These are phyloP conservation scores for Aspergillus indologenus DNA, from an alignment of 495 filamentous ascomycete genomes.

Conservation along the genomic window DNA sequence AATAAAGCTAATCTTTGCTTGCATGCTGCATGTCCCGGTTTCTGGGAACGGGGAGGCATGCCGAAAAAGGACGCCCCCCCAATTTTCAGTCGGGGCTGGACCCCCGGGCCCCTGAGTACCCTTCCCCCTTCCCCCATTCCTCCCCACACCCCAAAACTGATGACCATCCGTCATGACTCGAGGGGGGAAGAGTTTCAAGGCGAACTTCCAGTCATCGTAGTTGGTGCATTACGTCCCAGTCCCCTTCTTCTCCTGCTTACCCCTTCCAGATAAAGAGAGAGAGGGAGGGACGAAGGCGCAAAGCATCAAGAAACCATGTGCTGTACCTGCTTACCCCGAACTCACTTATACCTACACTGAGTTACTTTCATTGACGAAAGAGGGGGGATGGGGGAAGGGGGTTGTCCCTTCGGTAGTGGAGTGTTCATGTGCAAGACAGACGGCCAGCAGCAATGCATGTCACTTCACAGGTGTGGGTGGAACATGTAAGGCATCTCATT, in stretches of 20 bases:
- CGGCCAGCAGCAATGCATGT: background rate
- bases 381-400: no score
- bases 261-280: background rate
- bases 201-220: no score
- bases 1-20: background rate
- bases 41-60: background rate
- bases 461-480: background rate
- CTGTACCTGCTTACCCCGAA: background rate
- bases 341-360: background rate
- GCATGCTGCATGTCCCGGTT: background rate
- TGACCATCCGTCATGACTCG: background rate
- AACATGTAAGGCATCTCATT: background rate
- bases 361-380: no score
- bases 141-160: no score
- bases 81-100: background rate
- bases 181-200: background rate
- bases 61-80: background rate
- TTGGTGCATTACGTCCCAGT: background rate
- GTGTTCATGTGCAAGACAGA: background rate
- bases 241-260: background rate
- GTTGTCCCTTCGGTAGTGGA: background rate
- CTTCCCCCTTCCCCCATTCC: no score
- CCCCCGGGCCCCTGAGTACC: background rate
- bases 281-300: background rate
- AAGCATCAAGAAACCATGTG: background rate